These are phyloP conservation scores for Xylaria multiplex DNA, from an alignment of 2,329 filamentous ascomycete species.

Conservation along the genomic window DNA sequence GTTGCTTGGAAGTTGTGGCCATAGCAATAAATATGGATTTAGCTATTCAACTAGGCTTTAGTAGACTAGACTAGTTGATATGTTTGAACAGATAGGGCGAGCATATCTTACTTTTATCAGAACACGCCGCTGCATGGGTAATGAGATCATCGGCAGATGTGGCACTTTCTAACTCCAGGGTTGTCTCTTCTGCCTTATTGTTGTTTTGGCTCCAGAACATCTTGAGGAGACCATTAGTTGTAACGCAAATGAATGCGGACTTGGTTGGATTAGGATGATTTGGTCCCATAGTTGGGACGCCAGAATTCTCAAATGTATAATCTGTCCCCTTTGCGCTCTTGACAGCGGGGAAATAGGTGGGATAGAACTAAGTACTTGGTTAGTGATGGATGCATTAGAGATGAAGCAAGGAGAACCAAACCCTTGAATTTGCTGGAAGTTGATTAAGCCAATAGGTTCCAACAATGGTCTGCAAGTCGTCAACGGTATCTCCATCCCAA, in stretches of 20 bases:
- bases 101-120: constrained; percentile 73
- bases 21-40: constrained; percentile 71
- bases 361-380: constrained; percentile 53
- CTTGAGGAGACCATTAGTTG: constrained; percentile 76
- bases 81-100: background rate
- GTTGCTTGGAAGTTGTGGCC: constrained; percentile 74
- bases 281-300: constrained; percentile 74
- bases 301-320: constrained; percentile 76
- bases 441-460: constrained; percentile 87
- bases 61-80: constrained; percentile 12
- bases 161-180: constrained; percentile 78
- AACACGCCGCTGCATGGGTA: constrained; percentile 79
- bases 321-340: constrained; percentile 62
- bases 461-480: constrained; percentile 80
- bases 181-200: constrained; percentile 75
- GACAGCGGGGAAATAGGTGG: constrained; percentile 69
- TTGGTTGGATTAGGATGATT: constrained; percentile 77
- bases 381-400: constrained; percentile 18
- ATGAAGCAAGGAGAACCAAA: constrained; percentile 36
- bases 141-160: constrained; percentile 78
- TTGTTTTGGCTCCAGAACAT: constrained; percentile 82
- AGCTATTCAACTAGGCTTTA: constrained; percentile 35
- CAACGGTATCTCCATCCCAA: constrained; percentile 73
- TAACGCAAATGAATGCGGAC: constrained; percentile 80
- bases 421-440: constrained; percentile 55